Evolutionary conservation across 1,284 basidiomycete genomes (phyloP).

Genomic region (Mycosarcoma maydis): DNA sequence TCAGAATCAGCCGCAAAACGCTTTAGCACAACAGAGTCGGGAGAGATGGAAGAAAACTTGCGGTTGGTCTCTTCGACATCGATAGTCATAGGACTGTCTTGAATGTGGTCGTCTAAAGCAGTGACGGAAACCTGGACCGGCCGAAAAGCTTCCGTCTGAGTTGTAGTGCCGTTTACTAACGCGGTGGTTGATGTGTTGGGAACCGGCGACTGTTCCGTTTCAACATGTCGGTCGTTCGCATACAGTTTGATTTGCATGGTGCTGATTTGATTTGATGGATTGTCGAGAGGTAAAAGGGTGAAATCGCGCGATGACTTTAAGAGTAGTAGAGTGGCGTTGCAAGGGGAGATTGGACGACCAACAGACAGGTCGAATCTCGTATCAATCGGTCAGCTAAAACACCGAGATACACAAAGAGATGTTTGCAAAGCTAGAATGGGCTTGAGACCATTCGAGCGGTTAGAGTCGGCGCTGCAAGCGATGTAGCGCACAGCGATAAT

Average conservation of each 20-base stretch:
- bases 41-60: slow-evolving; percentile 26
- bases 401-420: slow-evolving; percentile 26
- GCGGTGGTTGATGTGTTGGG: too few species aligned
- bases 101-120: not conserved
- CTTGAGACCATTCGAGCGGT: slow-evolving; percentile 12
- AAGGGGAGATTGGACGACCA: slow-evolving; percentile 7
- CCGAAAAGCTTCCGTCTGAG: too few species aligned
- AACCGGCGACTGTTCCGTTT: too few species aligned
- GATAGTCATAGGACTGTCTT: slow-evolving; percentile 26
- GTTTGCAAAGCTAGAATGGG: slow-evolving; percentile 8
- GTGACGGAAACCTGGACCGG: not conserved
- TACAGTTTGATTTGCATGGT: slow-evolving; percentile 12
- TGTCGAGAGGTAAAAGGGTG: not conserved
- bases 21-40: slow-evolving; percentile 26
- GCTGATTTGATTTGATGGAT: not conserved
- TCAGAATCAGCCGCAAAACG: slow-evolving; percentile 31
- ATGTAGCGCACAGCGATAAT: slow-evolving; percentile 9
- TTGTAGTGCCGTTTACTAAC: too few species aligned
- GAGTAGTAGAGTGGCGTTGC: too few species aligned
- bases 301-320: too few species aligned
- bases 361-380: slow-evolving; percentile 13
- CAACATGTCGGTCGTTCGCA: not conserved
- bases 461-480: slow-evolving; percentile 14
- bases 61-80: slow-evolving; percentile 40
- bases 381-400: slow-evolving; percentile 51